These are phyloP conservation scores for Geotrichum macrosporum DNA, from an alignment of 1,139 yeast genomes.

Conservation along the genomic window DNA sequence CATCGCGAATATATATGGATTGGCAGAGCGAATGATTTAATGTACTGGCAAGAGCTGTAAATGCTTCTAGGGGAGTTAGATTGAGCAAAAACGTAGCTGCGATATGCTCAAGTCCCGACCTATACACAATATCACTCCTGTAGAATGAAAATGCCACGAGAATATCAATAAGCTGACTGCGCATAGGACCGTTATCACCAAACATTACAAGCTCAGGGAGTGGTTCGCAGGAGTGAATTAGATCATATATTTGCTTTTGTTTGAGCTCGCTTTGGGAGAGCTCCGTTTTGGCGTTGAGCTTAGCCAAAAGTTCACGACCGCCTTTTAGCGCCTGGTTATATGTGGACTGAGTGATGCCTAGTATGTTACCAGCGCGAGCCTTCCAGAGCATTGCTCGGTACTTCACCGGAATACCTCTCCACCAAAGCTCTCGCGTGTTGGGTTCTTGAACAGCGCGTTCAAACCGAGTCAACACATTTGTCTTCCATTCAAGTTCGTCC, in stretches of 20 bases:
- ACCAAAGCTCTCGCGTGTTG: slow-evolving; percentile 53
- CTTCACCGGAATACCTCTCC: slow-evolving; percentile 60
- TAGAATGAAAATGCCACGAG: slow-evolving; percentile 36
- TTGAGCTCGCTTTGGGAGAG: slow-evolving; percentile 1
- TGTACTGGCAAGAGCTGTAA: slow-evolving; percentile 46
- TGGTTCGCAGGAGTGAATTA: slow-evolving; percentile 35
- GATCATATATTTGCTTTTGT: slow-evolving; percentile 17
- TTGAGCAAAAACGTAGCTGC: slow-evolving; percentile 45
- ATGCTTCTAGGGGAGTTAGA: slow-evolving; percentile 42
- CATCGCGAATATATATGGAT: slow-evolving; percentile 32
- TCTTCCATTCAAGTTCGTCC: slow-evolving; percentile 45
- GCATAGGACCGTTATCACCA: slow-evolving; percentile 39
- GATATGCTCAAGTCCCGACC: slow-evolving; percentile 31
- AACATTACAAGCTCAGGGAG: slow-evolving; percentile 48
- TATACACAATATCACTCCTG: slow-evolving; percentile 34
- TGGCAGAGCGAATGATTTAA: slow-evolving; percentile 38
- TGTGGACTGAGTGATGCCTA: slow-evolving; percentile 27
- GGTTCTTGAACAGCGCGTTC: slow-evolving; percentile 39
- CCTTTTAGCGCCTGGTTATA: slow-evolving; percentile 27
- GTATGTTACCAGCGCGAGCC: slow-evolving; percentile 43
- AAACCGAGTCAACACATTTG: slow-evolving; percentile 40
- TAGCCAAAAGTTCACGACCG: slow-evolving; percentile 26
- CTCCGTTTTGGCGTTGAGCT: slow-evolving; percentile 14
- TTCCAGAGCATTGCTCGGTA: slow-evolving; percentile 53
- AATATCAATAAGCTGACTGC: slow-evolving; percentile 36